Percentiles rank a stretch among this genome's conserved stretches.
Conservation (phyloP, 495 filamentous ascomycete species). For the Tuber umbilicatum region DNA sequence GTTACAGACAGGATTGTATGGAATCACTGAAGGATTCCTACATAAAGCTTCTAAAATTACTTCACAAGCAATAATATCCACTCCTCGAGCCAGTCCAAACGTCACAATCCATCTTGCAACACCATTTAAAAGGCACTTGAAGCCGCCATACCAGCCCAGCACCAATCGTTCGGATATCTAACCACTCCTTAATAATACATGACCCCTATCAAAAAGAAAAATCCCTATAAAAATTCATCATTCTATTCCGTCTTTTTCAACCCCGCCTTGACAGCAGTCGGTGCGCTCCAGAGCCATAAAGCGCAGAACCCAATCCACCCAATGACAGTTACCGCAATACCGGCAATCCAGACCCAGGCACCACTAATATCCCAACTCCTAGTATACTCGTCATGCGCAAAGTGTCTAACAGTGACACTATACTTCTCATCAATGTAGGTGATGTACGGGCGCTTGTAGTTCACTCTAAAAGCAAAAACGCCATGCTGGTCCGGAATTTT, state of each 20-base stretch:
- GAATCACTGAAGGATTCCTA: constrained; percentile 18
- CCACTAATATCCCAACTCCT: constrained; percentile 81
- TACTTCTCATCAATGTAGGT: constrained; percentile 89
- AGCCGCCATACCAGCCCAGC: not conserved
- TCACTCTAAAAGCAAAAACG: constrained; percentile 92
- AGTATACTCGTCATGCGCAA: constrained; percentile 94
- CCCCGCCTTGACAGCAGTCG: constrained; percentile 46
- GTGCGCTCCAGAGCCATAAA: constrained; percentile 83
- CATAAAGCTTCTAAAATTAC: not conserved
- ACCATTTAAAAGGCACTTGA: not conserved
- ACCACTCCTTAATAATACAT: not conserved
- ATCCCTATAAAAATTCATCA: not conserved
- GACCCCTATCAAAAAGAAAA: not conserved
- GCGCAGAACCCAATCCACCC: constrained; percentile 81
- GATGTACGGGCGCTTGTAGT: constrained; percentile 91
- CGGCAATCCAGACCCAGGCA: constrained; percentile 93
- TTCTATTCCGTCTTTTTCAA: constrained; percentile 67
- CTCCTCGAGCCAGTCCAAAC: not conserved
- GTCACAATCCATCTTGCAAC: not conserved
- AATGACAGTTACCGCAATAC: constrained; percentile 71
- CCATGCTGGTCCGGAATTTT: constrained; percentile 90
- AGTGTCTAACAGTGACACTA: constrained; percentile 87
- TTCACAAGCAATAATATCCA: not conserved
- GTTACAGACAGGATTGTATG: constrained; percentile 54
- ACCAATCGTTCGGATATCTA: not conserved